Conservation (phyloP, 805 yeast species). For the Kluyveromyces siamensis region DNA sequence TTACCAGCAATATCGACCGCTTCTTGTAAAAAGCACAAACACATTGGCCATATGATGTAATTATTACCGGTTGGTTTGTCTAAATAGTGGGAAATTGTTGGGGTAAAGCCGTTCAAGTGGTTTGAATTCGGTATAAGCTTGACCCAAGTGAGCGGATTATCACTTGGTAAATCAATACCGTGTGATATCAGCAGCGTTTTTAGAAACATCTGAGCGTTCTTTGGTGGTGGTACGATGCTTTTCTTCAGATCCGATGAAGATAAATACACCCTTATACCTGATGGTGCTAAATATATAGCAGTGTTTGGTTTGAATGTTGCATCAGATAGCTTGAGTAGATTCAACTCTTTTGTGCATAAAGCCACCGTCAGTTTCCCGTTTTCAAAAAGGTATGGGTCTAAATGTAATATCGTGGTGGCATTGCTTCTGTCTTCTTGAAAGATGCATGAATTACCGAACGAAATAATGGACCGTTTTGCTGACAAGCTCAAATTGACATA, state of each 20-base stretch:
- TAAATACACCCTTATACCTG: slow-evolving; percentile 43
- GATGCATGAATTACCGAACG: slow-evolving; percentile 42
- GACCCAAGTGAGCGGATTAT: slow-evolving; percentile 43
- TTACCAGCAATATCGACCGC: slow-evolving; percentile 6
- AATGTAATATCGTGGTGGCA: slow-evolving; percentile 27
- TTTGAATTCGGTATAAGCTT: slow-evolving; percentile 58
- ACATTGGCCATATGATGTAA: slow-evolving; percentile 65
- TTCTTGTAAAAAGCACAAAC: slow-evolving; percentile 52
- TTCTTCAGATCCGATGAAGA: slow-evolving; percentile 29
- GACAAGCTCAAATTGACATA: slow-evolving; percentile 25
- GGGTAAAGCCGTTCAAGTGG: slow-evolving; percentile 61
- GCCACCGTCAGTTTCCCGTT: slow-evolving; percentile 36
- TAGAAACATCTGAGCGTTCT: slow-evolving; percentile 30
- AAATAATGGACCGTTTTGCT: slow-evolving; percentile 31
- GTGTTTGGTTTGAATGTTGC: slow-evolving; percentile 21
- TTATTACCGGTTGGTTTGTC: slow-evolving; percentile 43
- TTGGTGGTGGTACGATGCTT: slow-evolving; percentile 34
- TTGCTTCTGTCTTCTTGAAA: slow-evolving; percentile 15
- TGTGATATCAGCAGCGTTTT: slow-evolving; percentile 33
- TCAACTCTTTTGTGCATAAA: slow-evolving; percentile 25
- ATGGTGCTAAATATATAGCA: slow-evolving; percentile 45
- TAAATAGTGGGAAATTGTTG: slow-evolving; percentile 49
- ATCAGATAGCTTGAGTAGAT: slow-evolving; percentile 22
- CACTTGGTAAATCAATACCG: slow-evolving; percentile 21
- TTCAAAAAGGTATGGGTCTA: slow-evolving; percentile 41